Evolutionary conservation across 164 flowering plant genomes (phyloP).

Genomic region (Sextonia rubra): DNA sequence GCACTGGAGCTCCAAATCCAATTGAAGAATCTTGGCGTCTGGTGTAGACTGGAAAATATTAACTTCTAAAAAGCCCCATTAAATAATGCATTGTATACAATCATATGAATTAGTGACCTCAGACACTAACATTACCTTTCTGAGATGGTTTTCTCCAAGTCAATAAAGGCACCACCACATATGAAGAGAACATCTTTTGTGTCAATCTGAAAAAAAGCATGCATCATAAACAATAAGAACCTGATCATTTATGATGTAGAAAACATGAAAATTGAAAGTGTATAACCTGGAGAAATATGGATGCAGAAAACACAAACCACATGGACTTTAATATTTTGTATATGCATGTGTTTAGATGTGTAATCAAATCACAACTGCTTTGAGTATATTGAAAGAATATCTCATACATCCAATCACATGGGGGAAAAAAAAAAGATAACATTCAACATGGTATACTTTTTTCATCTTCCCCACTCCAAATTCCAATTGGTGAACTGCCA

Average conservation of each 20-base stretch:
- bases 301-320: not conserved
- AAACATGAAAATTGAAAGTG: not conserved
- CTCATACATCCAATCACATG: no score
- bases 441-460: no score
- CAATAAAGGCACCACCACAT: constrained; percentile 93
- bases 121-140: constrained; percentile 53
- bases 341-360: not conserved
- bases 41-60: constrained; percentile 13
- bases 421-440: no score
- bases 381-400: not conserved
- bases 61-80: constrained; percentile 6
- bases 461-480: no score
- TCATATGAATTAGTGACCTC: not conserved
- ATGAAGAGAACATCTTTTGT: constrained; percentile 95
- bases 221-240: not conserved
- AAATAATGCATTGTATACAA: not conserved
- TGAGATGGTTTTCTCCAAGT: constrained; percentile 91
- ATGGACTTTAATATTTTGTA: not conserved
- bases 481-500: no score
- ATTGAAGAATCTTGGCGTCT: constrained; percentile 97
- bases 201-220: constrained; percentile 58
- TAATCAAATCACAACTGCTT: not conserved
- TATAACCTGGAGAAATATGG: not conserved
- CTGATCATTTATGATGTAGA: not conserved
- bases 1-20: constrained; percentile 95